These are phyloP conservation scores for Cladophialophora bantiana DNA, from an alignment of 2,329 filamentous ascomycete genomes.

Conservation along the genomic window DNA sequence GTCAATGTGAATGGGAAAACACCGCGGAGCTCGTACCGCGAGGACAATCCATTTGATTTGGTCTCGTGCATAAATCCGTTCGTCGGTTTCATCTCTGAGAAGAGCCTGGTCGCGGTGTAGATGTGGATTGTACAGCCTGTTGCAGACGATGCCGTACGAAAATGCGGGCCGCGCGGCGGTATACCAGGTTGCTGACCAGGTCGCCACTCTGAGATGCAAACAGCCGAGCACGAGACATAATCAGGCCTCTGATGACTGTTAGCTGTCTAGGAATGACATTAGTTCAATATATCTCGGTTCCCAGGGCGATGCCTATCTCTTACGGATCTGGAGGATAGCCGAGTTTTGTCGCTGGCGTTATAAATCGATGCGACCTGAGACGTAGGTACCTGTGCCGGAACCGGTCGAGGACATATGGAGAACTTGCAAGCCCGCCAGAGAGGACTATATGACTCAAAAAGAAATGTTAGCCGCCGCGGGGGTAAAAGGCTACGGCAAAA, in stretches of 20 bases:
- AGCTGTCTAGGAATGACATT: not conserved
- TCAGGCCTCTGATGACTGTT: not conserved
- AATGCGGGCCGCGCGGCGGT: not conserved
- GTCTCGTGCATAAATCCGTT: not conserved
- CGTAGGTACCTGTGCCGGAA: not conserved
- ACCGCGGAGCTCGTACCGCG: not conserved
- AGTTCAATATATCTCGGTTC: not conserved
- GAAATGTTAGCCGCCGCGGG: not conserved
- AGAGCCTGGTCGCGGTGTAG: not conserved
- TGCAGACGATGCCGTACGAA: not conserved
- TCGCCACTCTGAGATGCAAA: not conserved
- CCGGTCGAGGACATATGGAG: not conserved
- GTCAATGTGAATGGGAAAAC: too few species aligned
- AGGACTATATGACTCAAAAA: not conserved
- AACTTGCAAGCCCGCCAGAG: not conserved
- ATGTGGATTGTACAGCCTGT: not conserved
- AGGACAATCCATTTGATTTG: not conserved
- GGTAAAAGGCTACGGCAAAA: too few species aligned
- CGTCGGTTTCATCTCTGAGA: not conserved
- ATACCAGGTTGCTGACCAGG: too few species aligned
- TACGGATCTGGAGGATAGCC: not conserved
- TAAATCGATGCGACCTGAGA: not conserved
- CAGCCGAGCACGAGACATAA: not conserved
- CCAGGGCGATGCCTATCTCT: not conserved
- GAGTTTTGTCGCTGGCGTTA: not conserved